phyloP scores from a whole-genome alignment of 106 monocot genomes.

The Narthecium ossifragum region DNA sequence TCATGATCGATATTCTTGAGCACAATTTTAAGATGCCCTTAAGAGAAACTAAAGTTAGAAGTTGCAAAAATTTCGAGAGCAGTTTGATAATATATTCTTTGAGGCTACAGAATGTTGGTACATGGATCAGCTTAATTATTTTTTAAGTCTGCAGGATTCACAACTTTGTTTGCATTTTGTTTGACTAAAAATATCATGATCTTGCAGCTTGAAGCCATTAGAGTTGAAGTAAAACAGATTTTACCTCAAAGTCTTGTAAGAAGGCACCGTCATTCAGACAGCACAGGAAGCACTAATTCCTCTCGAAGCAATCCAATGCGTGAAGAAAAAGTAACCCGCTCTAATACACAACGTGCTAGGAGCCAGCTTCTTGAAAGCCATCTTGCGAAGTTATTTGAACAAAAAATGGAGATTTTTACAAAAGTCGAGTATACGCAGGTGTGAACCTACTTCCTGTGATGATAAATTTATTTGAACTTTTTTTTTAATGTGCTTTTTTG shows the following conservation, averaged over 20 bases:
- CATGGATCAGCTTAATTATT: too few relatives aligned
- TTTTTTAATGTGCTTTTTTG: too few relatives aligned
- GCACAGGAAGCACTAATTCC: constrained; percentile 82
- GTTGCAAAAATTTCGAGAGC: too few relatives aligned
- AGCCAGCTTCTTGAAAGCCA: constrained; percentile 97
- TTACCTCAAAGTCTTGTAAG: constrained; percentile 54
- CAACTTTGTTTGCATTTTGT: constrained; percentile 1
- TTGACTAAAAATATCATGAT: too few relatives aligned
- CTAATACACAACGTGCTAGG: constrained; percentile 81
- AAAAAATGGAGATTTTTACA: constrained; percentile 98
- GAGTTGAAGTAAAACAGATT: constrained; percentile 70
- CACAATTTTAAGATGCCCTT: too few relatives aligned
- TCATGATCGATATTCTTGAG: too few relatives aligned
- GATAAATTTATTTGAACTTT: too few relatives aligned
- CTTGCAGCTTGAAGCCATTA: constrained; percentile 52
- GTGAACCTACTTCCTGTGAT: too few relatives aligned
- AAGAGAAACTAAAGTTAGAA: too few relatives aligned
- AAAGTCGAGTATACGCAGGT: constrained; percentile 97
- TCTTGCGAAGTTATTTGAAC: constrained; percentile 97
- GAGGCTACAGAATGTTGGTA: too few relatives aligned
- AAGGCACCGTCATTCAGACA: constrained; percentile 76
- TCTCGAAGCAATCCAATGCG: constrained; percentile 72
- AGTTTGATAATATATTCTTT: too few relatives aligned
- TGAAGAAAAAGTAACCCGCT: constrained; percentile 67
- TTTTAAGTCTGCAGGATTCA: too few relatives aligned